These are phyloP conservation scores for Carex cristatella DNA, from an alignment of 176 grass and related monocot genomes.

Conservation along the genomic window DNA sequence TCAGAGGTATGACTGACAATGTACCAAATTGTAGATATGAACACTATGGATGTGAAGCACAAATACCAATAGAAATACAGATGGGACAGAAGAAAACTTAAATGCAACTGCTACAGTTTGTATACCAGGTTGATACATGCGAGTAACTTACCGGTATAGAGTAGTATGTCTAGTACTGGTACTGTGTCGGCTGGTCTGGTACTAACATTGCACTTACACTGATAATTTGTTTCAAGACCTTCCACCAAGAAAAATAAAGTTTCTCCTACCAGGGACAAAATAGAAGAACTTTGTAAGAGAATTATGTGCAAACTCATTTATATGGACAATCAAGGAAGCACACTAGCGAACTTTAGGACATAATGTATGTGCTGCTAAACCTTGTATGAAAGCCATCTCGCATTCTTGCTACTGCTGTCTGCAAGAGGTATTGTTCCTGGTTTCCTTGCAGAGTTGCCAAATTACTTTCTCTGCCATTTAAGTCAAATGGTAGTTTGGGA, in stretches of 20 bases:
- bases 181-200: background rate
- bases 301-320: background rate
- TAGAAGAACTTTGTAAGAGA: background rate
- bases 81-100: background rate
- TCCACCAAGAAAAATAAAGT: background rate
- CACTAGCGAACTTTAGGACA: background rate
- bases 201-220: background rate
- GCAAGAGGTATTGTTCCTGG: background rate
- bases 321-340: background rate
- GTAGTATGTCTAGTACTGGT: background rate
- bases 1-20: conserved; percentile 40
- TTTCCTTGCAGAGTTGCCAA: background rate
- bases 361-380: background rate
- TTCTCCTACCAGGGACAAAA: background rate
- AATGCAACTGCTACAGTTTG: background rate
- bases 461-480: background rate
- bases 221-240: background rate
- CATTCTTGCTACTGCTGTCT: background rate
- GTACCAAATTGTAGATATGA: background rate
- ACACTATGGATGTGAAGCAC: background rate
- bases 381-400: background rate
- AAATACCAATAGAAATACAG: background rate
- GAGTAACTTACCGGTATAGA: background rate
- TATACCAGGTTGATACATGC: background rate
- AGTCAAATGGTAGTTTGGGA: background rate